Percentiles rank a stretch among this genome's conserved stretches.
phyloP scores from a whole-genome alignment of 331 rosid species.

The Ulmus americana region DNA sequence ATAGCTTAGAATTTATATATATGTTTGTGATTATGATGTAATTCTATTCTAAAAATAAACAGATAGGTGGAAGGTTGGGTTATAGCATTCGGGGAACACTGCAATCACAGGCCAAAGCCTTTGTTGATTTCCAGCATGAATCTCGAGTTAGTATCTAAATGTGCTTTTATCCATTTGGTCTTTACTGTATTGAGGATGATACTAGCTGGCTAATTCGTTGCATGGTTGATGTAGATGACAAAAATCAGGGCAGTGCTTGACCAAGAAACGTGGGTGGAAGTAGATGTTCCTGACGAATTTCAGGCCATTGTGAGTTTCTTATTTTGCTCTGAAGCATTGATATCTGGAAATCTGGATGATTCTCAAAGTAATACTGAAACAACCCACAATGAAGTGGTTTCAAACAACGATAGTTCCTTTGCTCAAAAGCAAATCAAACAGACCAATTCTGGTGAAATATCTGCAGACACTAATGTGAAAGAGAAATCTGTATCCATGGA shows the following conservation, averaged over 20 bases:
- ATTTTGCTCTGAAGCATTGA: slow-evolving; percentile 42
- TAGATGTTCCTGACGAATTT: slow-evolving; percentile 96
- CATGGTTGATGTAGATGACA: slow-evolving; percentile 58
- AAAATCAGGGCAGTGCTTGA: slow-evolving; percentile 93
- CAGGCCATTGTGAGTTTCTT: slow-evolving; percentile 61
- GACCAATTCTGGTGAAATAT: slow-evolving; percentile 39
- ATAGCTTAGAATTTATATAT: neutral
- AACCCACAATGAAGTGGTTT: slow-evolving; percentile 35
- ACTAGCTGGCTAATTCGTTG: slow-evolving; percentile 25
- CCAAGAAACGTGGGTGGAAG: slow-evolving; percentile 99
- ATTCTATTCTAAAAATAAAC: slow-evolving; percentile 33
- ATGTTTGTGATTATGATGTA: slow-evolving; percentile 24
- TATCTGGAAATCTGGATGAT: slow-evolving; percentile 44
- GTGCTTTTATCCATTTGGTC: slow-evolving; percentile 6
- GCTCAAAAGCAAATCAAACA: slow-evolving; percentile 37
- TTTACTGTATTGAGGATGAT: slow-evolving; percentile 2
- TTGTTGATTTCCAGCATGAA: slow-evolving; percentile 95
- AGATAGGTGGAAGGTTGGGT: slow-evolving; percentile 99
- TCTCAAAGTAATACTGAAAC: slow-evolving; percentile 40
- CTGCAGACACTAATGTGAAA: slow-evolving; percentile 27
- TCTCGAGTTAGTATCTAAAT: slow-evolving; percentile 65
- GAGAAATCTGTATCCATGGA: slow-evolving; percentile 20
- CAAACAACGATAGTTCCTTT: slow-evolving; percentile 29
- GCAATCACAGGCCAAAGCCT: slow-evolving; percentile 98
- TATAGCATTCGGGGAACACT: slow-evolving; percentile 95